Conservation (phyloP, 768 basidiomycete genomes). For the Lanmaoa pseudosensibilis region DNA sequence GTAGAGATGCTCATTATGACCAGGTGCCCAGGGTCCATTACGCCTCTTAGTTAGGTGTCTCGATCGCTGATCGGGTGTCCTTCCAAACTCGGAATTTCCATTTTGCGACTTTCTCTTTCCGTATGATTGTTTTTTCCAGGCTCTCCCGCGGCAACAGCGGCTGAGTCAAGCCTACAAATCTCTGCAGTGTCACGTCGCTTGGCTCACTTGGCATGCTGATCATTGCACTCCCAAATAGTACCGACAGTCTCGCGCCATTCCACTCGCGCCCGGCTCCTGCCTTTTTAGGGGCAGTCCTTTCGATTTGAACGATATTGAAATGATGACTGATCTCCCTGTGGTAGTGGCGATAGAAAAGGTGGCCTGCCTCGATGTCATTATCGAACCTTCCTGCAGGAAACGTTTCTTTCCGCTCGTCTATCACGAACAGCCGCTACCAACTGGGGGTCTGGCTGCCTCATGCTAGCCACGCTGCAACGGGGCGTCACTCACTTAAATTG, state of each 20-base stretch:
- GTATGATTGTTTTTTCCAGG: conserved; percentile 1
- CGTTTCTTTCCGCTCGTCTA: conserved; percentile 33
- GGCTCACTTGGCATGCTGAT: conserved; percentile 13
- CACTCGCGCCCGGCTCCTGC: conserved; percentile 17
- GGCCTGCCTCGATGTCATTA: conserved; percentile 21
- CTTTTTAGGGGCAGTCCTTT: conserved; percentile 29
- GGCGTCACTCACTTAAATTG: conserved; percentile 34
- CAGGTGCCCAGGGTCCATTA: conserved; percentile 14
- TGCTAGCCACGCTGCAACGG: conserved; percentile 37
- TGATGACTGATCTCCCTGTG: conserved; percentile 32
- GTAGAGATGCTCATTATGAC: background rate
- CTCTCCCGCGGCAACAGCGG: background rate
- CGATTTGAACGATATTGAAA: conserved; percentile 29
- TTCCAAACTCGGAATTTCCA: conserved; percentile 13
- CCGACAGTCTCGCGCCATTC: background rate
- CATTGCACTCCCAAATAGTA: background rate
- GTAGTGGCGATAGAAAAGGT: conserved; percentile 33
- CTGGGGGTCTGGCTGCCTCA: conserved; percentile 36
- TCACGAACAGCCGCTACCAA: conserved; percentile 33
- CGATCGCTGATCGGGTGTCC: conserved; percentile 25
- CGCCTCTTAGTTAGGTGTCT: background rate
- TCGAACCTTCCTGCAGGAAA: conserved; percentile 29
- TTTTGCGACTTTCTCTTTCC: conserved; percentile 6
- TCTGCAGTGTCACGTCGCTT: background rate
- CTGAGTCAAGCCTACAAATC: background rate